Conservation (phyloP, 208 protist genomes). For the Crithidia thermophila region DNA sequence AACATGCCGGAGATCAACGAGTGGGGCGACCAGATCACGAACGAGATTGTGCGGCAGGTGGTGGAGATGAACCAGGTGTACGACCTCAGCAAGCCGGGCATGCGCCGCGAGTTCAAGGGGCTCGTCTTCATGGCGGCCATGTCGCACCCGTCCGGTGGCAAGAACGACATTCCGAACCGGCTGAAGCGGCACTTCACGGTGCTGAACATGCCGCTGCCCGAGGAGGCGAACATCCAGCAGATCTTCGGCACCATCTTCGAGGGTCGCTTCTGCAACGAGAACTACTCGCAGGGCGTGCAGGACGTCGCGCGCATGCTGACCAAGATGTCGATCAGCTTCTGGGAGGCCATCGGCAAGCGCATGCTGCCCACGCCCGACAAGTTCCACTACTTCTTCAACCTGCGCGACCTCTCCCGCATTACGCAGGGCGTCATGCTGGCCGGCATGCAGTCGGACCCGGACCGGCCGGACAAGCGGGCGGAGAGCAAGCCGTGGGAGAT, state of each 20-base stretch:
- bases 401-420: conserved; percentile 96
- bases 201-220: conserved; percentile 97
- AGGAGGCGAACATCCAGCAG: conserved; percentile 94
- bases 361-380: conserved; percentile 98
- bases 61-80: conserved; percentile 90
- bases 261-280: conserved; percentile 90
- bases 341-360: conserved; percentile 86
- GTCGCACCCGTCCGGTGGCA: conserved; percentile 97
- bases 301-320: conserved; percentile 91
- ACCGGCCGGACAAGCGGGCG: conserved; percentile 87
- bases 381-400: conserved; percentile 99
- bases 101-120: conserved; percentile 95
- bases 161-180: conserved; percentile 98
- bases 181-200: conserved; percentile 97
- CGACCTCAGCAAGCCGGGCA: conserved; percentile 89
- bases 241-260: conserved; percentile 94
- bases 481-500: conserved; percentile 84
- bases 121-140: conserved; percentile 97
- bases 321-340: conserved; percentile 94
- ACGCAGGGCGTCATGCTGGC: conserved; percentile 96
- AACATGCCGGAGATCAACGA: conserved; percentile 97
- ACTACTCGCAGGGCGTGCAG: conserved; percentile 85
- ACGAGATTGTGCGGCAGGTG: conserved; percentile 95
- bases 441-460: conserved; percentile 86
- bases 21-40: conserved; percentile 96